These are phyloP conservation scores for Umbilicaria muhlenbergii DNA, from an alignment of 495 filamentous ascomycete genomes.

Conservation along the genomic window DNA sequence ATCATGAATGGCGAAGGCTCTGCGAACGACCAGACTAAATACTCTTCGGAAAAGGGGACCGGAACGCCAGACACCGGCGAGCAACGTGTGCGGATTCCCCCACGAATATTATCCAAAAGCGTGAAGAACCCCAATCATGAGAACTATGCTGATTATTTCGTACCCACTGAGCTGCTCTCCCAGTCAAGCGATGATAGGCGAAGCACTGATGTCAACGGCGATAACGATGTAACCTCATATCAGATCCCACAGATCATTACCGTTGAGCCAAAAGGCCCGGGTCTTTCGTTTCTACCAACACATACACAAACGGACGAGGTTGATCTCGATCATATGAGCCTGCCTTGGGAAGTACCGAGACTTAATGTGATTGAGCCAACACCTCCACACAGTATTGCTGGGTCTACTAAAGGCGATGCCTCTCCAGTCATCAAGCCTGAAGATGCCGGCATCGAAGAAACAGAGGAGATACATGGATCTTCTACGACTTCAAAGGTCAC, in stretches of 20 bases:
- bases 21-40: no score
- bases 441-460: constrained; percentile 9
- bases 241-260: constrained; percentile 11
- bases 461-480: constrained; percentile 12
- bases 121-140: constrained; percentile 8
- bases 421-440: constrained; percentile 17
- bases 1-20: no score
- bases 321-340: constrained; percentile 10
- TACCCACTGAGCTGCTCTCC: constrained; percentile 12
- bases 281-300: constrained; percentile 5
- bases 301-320: constrained; percentile 11
- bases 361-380: constrained; percentile 35
- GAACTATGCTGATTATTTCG: constrained; percentile 15
- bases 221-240: constrained; percentile 9
- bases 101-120: no score
- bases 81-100: no score
- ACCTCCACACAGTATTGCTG: constrained; percentile 28
- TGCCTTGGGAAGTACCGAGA: constrained; percentile 33
- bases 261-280: constrained; percentile 9
- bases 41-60: no score
- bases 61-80: no score
- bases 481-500: constrained; percentile 37
- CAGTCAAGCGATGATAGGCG: constrained; percentile 1
- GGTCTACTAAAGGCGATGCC: constrained; percentile 22
- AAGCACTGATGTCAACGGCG: constrained; percentile 7